Base-by-base conservation (phyloP, 345 rosid species). In the Cochlearia excelsa region DNA sequence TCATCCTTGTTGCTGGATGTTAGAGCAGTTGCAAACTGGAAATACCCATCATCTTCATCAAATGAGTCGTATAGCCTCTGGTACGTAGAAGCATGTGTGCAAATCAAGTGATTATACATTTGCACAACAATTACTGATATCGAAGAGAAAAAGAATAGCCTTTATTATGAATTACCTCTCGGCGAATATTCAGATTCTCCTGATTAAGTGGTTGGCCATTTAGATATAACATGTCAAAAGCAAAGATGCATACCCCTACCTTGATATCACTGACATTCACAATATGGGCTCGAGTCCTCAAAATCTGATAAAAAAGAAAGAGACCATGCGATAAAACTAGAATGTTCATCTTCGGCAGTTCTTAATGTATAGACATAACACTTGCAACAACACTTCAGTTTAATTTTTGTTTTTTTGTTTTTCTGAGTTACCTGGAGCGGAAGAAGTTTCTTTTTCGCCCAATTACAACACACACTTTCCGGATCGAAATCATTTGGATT, bases 1-100 rank as follows among this genome's bases (percentile, higher is more conserved):
- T 90, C 99, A 61, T 90, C 96, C 23, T 89, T 71, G 61, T 93
- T 97, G 72, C 65, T 85, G 31, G 99, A 93, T 41, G 87, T 84
- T 71, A 84, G 54, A 59, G 88, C 79, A 30, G 95, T 82, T 69
- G 97, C 97, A 82, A 87, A 93, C 81, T 87, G 95, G 71, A 89
- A 80, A 73, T 54, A 69, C 34, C 95, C 95, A 63, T 80, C 81
- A 43, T 89, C 97, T 70, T 82, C 92, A 74, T 80, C 81, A 78
- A 90, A 93, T 46, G 96, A 78, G 1, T 74, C 79, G 45, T 84
- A 84, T 57, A 90, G 90, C 63, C 67, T 74, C 96, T 93, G 87
- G 23, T 16, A 16, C 23, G 74, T 66, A 56, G 64, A 46, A 60
- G 56, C 30, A 72, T 54, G 29, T 30, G 23, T 28, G 9, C 40